phyloP scores from a whole-genome alignment of 805 yeast species.

The Zygosaccharomyces pseudorouxii region DNA sequence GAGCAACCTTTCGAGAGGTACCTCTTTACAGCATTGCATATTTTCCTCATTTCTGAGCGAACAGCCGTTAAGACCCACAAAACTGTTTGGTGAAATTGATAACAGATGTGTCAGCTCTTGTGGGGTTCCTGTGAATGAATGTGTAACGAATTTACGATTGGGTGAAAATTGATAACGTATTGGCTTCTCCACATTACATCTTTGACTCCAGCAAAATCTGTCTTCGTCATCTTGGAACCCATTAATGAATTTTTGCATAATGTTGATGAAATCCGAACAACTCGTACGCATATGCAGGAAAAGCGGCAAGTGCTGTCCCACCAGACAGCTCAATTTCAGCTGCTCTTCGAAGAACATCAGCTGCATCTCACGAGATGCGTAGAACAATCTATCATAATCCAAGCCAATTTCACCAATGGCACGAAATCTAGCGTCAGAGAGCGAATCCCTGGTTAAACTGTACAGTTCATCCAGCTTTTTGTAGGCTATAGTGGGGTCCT shows the following conservation, averaged over 20 bases:
- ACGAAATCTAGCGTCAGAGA: conserved; percentile 43
- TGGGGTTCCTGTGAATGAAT: conserved; percentile 84
- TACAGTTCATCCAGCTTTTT: conserved; percentile 39
- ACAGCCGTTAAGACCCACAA: conserved; percentile 88
- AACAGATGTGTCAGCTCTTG: conserved; percentile 59
- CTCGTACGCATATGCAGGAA: conserved; percentile 90
- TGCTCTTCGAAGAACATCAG: conserved; percentile 63
- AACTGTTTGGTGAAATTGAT: conserved; percentile 38
- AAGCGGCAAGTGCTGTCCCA: conserved; percentile 56
- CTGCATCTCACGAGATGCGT: conserved; percentile 67
- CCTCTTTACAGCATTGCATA: conserved; percentile 52
- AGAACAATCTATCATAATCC: conserved; percentile 86
- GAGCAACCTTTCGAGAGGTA: conserved; percentile 70
- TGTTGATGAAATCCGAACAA: conserved; percentile 66
- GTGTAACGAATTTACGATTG: conserved; percentile 71
- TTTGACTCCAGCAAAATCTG: conserved; percentile 14
- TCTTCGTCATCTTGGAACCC: conserved; percentile 36
- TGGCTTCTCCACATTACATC: conserved; percentile 9
- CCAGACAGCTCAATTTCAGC: conserved; percentile 47
- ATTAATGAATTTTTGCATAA: conserved; percentile 57
- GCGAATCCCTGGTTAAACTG: conserved; percentile 44
- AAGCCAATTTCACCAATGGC: conserved; percentile 96
- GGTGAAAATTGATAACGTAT: conserved; percentile 33
- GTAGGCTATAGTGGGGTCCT: conserved; percentile 12
- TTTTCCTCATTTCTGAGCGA: conserved; percentile 78